Base-by-base conservation (phyloP, 2,329 filamentous ascomycete species). In the Penicillium sp. region DNA sequence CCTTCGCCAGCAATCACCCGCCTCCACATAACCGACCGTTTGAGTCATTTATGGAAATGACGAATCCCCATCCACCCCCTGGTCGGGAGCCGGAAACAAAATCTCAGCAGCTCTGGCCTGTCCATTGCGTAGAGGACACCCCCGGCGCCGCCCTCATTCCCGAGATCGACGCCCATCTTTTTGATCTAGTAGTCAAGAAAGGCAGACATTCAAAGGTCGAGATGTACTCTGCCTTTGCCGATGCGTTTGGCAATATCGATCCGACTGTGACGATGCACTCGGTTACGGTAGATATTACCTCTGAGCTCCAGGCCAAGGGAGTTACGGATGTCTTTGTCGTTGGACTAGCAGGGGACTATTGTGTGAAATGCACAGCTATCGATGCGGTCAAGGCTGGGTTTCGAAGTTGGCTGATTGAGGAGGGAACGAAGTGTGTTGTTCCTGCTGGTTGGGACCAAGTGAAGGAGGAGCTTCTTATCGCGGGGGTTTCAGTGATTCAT, bases 171-270 rank as follows among this genome's bases (percentile, higher is more conserved):
- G 56, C 69, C 14, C 65, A 68, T 7, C 80, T 78, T 15, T 63
- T 96, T n/a, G 82, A 93, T 63, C 64, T 74, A 33, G 77, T 91
- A 26, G 76, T 97, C 14, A 82, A 89, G 63, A 99, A 99, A 77
- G 94, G 94, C 11, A 82, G 80, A 68, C 82, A 91, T 69, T 71
- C 79, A 43, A 78, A 82, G 43, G 83, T 96, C 2, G 94, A 99
- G 75, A 96, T 97, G 89, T 97, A 97, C 75, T 93, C 89, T 58
- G 92, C 88, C 0, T 97, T 99, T 67, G 87, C 88, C 57, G 89
- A 92, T 69, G 89, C 90, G 0, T 93, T 97, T 65, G 74, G 74
- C 37, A 80, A 80, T 53, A 57, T 65, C 48, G 73, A 75, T 58
- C 67, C 70, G 50, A 63, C 63, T 14, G 63, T 67, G 47, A 68